Conservation (phyloP, 2,329 filamentous ascomycete genomes). For the Beauveria caledonica region DNA sequence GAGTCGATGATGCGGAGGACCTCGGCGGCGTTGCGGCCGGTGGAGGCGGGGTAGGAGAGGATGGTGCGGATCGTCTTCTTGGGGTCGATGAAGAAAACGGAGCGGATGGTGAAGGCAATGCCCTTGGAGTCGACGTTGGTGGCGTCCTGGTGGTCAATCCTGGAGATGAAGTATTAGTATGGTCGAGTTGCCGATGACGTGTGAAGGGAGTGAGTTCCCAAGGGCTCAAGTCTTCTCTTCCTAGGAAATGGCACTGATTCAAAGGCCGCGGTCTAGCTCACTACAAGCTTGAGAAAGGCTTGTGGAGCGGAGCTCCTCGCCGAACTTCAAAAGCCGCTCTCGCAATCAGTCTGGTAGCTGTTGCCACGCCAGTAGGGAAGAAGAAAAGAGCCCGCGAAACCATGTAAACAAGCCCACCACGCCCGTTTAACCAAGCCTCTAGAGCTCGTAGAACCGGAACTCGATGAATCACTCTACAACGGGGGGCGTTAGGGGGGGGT, state of each 20-base stretch:
- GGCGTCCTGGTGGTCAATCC: slow-evolving; percentile 71
- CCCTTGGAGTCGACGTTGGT: slow-evolving; percentile 75
- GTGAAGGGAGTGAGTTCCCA: not conserved
- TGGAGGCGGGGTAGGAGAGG: slow-evolving; percentile 86
- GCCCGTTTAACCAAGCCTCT: not conserved
- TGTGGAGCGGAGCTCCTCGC: not conserved
- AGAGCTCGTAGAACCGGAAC: not conserved
- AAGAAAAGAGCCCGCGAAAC: not conserved
- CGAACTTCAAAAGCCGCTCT: not conserved
- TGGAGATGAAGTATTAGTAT: slow-evolving; percentile 19
- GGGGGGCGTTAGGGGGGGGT: not conserved
- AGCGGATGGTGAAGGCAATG: slow-evolving; percentile 88
- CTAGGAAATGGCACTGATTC: not conserved
- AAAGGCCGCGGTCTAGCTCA: no score
- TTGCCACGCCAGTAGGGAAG: not conserved
- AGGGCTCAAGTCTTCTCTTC: not conserved
- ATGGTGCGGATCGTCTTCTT: slow-evolving; percentile 89
- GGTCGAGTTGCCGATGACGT: no score
- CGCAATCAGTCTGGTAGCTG: no score
- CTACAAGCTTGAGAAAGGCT: not conserved
- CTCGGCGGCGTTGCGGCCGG: slow-evolving; percentile 74
- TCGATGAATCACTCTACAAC: not conserved
- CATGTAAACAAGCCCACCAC: not conserved
- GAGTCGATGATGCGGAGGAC: slow-evolving; percentile 73
- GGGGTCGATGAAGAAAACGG: slow-evolving; percentile 91